Percentiles rank a stretch among this genome's conserved stretches.
Conservation (phyloP, 192 early-diverging fungal species). For the Backusella circina region DNA sequence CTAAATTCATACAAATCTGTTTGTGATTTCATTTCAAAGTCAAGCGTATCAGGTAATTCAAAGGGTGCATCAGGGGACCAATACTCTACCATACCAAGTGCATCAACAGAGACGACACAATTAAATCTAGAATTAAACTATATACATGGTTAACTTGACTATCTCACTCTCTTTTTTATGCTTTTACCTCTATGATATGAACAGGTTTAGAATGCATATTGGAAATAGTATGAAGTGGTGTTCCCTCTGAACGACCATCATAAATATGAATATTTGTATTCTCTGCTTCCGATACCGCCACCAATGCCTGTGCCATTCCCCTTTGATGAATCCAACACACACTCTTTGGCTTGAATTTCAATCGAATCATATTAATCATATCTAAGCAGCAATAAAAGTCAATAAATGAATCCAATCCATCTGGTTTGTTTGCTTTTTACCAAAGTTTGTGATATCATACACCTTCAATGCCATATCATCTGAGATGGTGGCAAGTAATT, state of each 20-base stretch:
- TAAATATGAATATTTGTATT: conserved; percentile 71
- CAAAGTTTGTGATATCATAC: conserved; percentile 96
- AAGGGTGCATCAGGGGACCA: conserved; percentile 76
- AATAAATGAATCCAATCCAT: no score
- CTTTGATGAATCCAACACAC: conserved; percentile 86
- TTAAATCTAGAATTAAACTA: conserved; percentile 71
- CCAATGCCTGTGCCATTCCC: conserved; percentile 77
- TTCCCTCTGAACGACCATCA: conserved; percentile 72
- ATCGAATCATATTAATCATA: conserved; percentile 94
- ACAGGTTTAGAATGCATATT: conserved; percentile 73
- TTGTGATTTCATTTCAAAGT: conserved; percentile 85
- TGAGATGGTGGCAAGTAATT: conserved; percentile 76
- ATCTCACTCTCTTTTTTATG: not conserved
- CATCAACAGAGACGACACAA: conserved; percentile 81
- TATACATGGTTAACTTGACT: not conserved
- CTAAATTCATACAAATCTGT: conserved; percentile 97
- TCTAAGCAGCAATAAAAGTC: no score
- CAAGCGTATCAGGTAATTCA: conserved; percentile 56
- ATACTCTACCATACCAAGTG: conserved; percentile 91
- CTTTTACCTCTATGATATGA: conserved; percentile 63
- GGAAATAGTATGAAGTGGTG: conserved; percentile 57
- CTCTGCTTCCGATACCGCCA: conserved; percentile 83
- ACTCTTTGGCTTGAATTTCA: conserved; percentile 68
- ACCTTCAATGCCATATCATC: conserved; percentile 88
- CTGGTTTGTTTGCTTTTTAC: conserved; percentile 27